Evolutionary conservation across 257 asterid species (phyloP), one percentile per base, ranked within the genome.

Genomic region (Craterostigma plantagineum): DNA sequence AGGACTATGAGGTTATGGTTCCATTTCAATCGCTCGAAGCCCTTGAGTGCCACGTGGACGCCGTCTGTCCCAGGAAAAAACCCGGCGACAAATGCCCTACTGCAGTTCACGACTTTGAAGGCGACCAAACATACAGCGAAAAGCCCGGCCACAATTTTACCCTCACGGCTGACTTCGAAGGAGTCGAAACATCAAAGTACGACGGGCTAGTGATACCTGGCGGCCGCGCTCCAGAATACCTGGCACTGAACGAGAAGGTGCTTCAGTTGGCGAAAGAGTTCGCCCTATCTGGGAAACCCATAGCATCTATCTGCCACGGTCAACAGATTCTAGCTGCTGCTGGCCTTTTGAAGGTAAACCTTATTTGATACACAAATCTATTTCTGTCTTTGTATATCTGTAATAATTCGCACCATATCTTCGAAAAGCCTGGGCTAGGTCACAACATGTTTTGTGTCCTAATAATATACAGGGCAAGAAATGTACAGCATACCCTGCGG

Each of bases 321-420:
- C 98, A 87, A 60, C 98, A 82, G 72, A 76, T 87, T 57, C 65
- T 87, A 57, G 55, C 98, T 35, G 98, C 98, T 60, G 95, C 98
- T 48, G 95, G 90, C 43, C 91, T 87, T 48, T 70, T 87, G 40
- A 82, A 76, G 95, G 98, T 79, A 59, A n/a, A 18, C 6, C 6
- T 23, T 23, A 2, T 23, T 23, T n/a, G n/a, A n/a, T n/a, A n/a
- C n/a, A n/a, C n/a, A n/a, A n/a, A n/a, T n/a, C n/a, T n/a, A n/a
- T n/a, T n/a, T n/a, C n/a, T n/a, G n/a, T n/a, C n/a, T n/a, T n/a
- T n/a, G n/a, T n/a, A n/a, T n/a, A n/a, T n/a, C n/a, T n/a, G n/a
- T n/a, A n/a, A n/a, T n/a, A n/a, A n/a, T n/a, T n/a, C n/a, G n/a
- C n/a, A n/a, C n/a, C n/a, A n/a, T 23, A 2, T 23, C 6, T 23